Percentiles rank a stretch among this genome's conserved stretches.
These are phyloP conservation scores for Pythium phragmiticola DNA, from an alignment of 352 stramenopile genomes.

Conservation along the genomic window DNA sequence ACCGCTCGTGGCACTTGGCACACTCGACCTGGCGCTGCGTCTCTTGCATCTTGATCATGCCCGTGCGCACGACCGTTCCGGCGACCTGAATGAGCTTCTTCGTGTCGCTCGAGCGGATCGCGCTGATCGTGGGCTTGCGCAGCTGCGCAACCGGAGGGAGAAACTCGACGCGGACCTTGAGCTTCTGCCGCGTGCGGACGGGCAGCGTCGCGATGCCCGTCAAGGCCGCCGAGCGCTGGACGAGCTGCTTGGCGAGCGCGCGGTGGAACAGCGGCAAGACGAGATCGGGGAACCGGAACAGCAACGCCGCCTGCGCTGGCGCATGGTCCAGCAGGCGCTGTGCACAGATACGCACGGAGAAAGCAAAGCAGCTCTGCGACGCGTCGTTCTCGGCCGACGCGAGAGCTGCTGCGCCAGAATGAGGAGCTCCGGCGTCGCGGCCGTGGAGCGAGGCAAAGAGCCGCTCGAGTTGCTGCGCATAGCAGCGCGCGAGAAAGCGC, in stretches of 20 bases:
- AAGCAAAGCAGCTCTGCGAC: constrained; percentile 39
- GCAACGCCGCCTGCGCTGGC: constrained; percentile 74
- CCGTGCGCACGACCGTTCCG: constrained; percentile 89
- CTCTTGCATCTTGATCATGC: constrained; percentile 94
- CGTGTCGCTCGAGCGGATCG: constrained; percentile 90
- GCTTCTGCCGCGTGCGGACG: constrained; percentile 37
- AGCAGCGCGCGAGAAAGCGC: constrained; percentile 24
- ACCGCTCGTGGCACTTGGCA: constrained; percentile 64
- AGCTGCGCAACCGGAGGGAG: constrained; percentile 85
- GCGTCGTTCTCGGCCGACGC: constrained; percentile 3
- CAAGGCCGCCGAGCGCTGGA: constrained; percentile 2
- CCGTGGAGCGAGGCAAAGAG: constrained; percentile 16
- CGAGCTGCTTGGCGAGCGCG: constrained; percentile 58
- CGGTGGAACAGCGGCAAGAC: constrained; percentile 88
- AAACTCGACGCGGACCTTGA: constrained; percentile 90
- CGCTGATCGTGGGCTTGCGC: constrained; percentile 85
- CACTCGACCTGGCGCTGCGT: constrained; percentile 86
- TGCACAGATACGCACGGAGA: constrained; percentile 56
- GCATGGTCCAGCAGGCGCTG: constrained; percentile 84
- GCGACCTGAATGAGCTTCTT: constrained; percentile 85
- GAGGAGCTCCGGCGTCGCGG: too few species aligned
- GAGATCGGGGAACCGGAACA: constrained; percentile 87
- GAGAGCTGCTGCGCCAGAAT: too few species aligned
- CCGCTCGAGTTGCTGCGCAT: constrained; percentile 13
- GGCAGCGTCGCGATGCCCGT: constrained; percentile 33